Conservation (phyloP, 768 basidiomycete species). For the Termitomyces eurrhizus region DNA sequence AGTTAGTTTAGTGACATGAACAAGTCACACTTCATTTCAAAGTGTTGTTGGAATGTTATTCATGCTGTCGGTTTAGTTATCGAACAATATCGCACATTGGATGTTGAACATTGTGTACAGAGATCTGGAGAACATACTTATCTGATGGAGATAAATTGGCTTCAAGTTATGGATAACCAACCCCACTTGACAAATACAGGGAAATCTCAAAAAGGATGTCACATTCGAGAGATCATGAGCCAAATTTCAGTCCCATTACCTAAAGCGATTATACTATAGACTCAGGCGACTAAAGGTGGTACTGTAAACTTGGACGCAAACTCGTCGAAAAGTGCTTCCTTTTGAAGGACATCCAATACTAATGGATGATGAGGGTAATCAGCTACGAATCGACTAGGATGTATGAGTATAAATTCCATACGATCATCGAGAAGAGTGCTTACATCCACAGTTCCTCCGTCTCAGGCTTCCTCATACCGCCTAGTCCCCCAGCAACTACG, state of each 20-base stretch:
- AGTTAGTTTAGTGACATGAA: not conserved
- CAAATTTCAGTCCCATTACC: not conserved
- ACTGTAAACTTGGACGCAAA: conserved; percentile 54
- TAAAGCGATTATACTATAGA: not conserved
- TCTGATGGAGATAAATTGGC: not conserved
- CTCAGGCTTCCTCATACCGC: conserved; percentile 52
- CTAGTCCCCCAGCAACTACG: conserved; percentile 61
- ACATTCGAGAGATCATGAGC: not conserved
- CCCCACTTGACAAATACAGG: not conserved
- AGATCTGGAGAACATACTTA: not conserved
- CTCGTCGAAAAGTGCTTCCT: conserved; percentile 63
- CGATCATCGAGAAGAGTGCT: conserved; percentile 22
- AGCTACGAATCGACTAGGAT: conserved; percentile 34
- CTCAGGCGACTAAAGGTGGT: conserved; percentile 43
- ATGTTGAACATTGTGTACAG: not conserved
- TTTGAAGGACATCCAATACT: conserved; percentile 56
- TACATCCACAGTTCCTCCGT: conserved; percentile 70
- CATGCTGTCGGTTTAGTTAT: too few relatives aligned
- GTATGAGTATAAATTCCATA: conserved; percentile 6
- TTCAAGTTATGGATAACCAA: not conserved
- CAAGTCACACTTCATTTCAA: not conserved
- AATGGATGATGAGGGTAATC: conserved; percentile 68
- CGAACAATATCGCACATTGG: not conserved
- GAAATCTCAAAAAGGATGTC: not conserved
- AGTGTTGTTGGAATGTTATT: not conserved